A percentile compares a stretch with the other conserved stretches of the same genome.
These are phyloP conservation scores for Withania somnifera DNA, from an alignment of 305 asterid species.

Conservation along the genomic window DNA sequence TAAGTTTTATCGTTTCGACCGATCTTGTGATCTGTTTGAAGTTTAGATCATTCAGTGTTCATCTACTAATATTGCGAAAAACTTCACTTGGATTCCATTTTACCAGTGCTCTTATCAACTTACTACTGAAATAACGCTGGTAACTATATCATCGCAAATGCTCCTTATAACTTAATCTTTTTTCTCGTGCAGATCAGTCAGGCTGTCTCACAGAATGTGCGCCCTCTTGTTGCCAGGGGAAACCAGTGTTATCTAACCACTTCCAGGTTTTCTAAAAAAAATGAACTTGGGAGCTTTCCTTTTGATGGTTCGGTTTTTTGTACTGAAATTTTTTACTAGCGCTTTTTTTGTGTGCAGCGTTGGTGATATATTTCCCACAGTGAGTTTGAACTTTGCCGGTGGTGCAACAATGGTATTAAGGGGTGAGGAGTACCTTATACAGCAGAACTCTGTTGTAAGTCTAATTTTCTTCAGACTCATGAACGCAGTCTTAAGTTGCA, in stretches of 20 bases:
- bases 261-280: slow-evolving; percentile 43
- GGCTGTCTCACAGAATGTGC: slow-evolving; percentile 48
- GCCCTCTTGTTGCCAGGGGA: slow-evolving; percentile 46
- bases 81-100: background rate
- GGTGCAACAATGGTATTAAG: slow-evolving; percentile 66
- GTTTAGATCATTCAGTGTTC: background rate
- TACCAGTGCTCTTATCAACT: background rate
- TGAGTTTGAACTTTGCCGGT: slow-evolving; percentile 68
- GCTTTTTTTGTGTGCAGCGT: slow-evolving; percentile 20
- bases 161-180: background rate
- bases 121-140: background rate
- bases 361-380: slow-evolving; percentile 57
- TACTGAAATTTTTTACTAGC: background rate
- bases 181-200: slow-evolving; percentile 44
- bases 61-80: background rate
- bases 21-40: background rate
- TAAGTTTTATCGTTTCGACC: slow-evolving; percentile 17
- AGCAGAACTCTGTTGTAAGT: slow-evolving; percentile 76
- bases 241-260: slow-evolving; percentile 58
- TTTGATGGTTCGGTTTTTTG: background rate
- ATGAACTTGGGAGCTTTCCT: background rate
- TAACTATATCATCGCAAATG: background rate
- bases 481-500: background rate
- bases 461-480: background rate
- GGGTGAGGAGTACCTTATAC: slow-evolving; percentile 80